Percentiles rank a stretch among this genome's conserved stretches.
These are phyloP conservation scores for Blastomyces gilchristii DNA, from an alignment of 2,329 filamentous ascomycete species.

Conservation along the genomic window DNA sequence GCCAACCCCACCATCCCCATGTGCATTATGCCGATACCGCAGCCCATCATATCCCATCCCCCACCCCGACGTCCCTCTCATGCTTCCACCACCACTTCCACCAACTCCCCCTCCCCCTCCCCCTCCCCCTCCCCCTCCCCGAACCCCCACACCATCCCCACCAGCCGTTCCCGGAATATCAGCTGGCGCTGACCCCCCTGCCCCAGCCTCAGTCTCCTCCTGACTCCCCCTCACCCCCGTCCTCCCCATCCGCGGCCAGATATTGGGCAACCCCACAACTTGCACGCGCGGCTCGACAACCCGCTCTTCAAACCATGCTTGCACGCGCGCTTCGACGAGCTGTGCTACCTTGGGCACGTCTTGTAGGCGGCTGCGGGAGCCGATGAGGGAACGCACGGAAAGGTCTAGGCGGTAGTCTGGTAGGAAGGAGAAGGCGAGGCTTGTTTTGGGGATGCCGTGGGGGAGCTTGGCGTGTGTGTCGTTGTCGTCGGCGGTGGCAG, in stretches of 20 bases:
- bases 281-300: conserved; percentile 57
- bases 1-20: conserved; percentile 19
- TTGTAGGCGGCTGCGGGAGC: conserved; percentile 51
- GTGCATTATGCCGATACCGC: conserved; percentile 3
- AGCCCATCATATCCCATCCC: conserved; percentile 24
- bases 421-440: conserved; percentile 82
- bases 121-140: too few relatives aligned
- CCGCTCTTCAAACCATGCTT: conserved; percentile 58
- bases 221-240: conserved; percentile 36
- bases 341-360: conserved; percentile 59
- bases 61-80: conserved; percentile 15
- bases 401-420: conserved; percentile 56
- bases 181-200: conserved; percentile 11
- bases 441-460: conserved; percentile 62
- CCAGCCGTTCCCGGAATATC: neutral
- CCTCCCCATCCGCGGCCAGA: conserved; percentile 50
- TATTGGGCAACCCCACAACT: conserved; percentile 51
- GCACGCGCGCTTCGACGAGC: conserved; percentile 52
- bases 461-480: conserved; percentile 28
- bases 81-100: conserved; percentile 15
- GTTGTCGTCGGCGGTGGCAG: neutral
- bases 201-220: conserved; percentile 28
- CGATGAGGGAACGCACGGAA: conserved; percentile 54
- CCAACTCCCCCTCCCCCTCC: too few relatives aligned
- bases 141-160: conserved; percentile 2